These are phyloP conservation scores for Macrotyloma uniflorum DNA, from an alignment of 306 rosid species.

Conservation along the genomic window DNA sequence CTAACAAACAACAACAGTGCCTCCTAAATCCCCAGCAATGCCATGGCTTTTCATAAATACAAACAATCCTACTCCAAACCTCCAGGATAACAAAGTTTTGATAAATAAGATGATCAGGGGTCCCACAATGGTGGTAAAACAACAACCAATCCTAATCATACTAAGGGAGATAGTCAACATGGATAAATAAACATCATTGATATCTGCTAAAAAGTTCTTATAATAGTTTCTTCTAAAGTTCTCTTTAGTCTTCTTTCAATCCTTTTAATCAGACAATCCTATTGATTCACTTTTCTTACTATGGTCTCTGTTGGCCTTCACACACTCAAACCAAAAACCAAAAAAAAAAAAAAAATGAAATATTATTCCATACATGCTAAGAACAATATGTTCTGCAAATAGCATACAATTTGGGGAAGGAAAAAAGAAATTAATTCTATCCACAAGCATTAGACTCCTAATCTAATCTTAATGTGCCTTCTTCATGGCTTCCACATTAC, in stretches of 20 bases:
- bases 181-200: neutral
- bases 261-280: neutral
- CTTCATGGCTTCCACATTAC: neutral
- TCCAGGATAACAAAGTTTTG: neutral
- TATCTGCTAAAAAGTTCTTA: neutral
- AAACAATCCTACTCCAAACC: conserved; percentile 7
- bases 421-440: neutral
- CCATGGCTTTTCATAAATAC: conserved; percentile 14
- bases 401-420: neutral
- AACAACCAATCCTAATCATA: neutral
- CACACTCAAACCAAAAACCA: neutral
- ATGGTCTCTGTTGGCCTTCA: neutral
- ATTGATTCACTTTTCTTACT: neutral
- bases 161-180: neutral
- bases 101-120: conserved; percentile 19
- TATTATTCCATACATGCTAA: neutral
- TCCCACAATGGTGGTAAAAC: neutral
- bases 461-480: neutral
- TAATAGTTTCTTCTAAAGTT: neutral
- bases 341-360: neutral
- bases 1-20: neutral
- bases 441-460: neutral
- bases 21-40: neutral
- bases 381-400: conserved; percentile 4
- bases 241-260: neutral